Evolutionary conservation across 208 protist genomes (phyloP), one percentile per base, ranked within the genome.

Genomic region (Leishmania guyanensis): DNA sequence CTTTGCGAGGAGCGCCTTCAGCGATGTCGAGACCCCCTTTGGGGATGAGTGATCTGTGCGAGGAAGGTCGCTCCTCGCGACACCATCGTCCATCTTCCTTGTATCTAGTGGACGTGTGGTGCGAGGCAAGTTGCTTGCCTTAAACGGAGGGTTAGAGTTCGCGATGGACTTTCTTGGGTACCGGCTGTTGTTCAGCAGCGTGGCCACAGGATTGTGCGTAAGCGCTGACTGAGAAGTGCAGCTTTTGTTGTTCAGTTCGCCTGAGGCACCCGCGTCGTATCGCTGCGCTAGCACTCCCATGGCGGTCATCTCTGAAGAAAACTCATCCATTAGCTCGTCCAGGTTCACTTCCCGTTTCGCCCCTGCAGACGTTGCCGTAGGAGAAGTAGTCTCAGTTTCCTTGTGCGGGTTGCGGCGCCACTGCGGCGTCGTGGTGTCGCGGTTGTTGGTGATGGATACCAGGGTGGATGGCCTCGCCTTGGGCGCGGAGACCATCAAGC

Each of bases 241-340:
- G 60, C 39, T 79, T 43, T 53, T 64, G 62, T 6, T 53, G 29
- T 39, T 69, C 46, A 53, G 20, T 16, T 64, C 62, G 3, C 29
- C 33, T 1, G 77, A 62, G 29, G 65, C 48, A 29, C 29, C 68
- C 6, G 79, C 51, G 26, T 71, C 69, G n/a, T 64, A 76, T 46
- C 74, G 79, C 56, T 84, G 69, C 50, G 74, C 72, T 54, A 80
- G 60, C 33, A 92, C 73, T 16, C 90, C 91, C 14, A 94, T 71
- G 43, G 85, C 79, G n/a, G 88, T 80, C 60, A 97, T 82, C 78
- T 97, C 93, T 16, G 81, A 83, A 10, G 91, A 88, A 77, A 95
- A 93, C 70, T 97, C 93, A 53, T 94, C 83, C 86, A 95, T 87
- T 9, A 97, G 85, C 39, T 85, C 76, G 82, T 97, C 91, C 39